Evolutionary conservation across 1,139 yeast genomes (phyloP), one percentile per base, ranked within the genome.

Genomic region (Geotrichum fermentans): DNA sequence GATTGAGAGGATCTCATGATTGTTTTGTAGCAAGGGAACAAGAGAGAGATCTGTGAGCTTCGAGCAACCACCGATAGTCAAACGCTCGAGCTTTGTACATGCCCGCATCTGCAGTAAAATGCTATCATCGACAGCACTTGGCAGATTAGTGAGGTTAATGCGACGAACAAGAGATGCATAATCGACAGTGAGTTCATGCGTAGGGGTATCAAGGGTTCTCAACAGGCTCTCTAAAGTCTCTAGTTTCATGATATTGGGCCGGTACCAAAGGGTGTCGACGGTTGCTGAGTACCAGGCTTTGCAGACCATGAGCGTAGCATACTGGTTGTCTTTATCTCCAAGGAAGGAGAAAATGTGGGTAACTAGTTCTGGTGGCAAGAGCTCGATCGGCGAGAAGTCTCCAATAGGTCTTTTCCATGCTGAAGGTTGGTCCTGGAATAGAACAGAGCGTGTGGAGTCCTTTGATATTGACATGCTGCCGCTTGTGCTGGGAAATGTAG

Each of bases 261-360:
- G 77, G 63, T 87, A 86, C 95, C 97, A 90, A 37, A 90, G 71
- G 49, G 84, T 74, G 61, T 88, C 96, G 14, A 89, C 80, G 18
- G 88, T 81, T 43, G 87, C 72, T 56, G 80, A 79, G 28, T 90
- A 88, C 84, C 96, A 89, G 55, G 82, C 78, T 57, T 79, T 79
- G 65, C 96, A 89, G 8, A 89, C 94, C 1, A 89, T 74, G 53
- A 88, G 70, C 38, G 88, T 71, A 13, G 82, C 73, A 53, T 80
- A 80, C 57, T 85, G 73, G 63, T 89, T 96, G 1, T 72, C 61
- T 55, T 75, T 77, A 45, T 83, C 72, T 41, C 78, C 81, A 46
- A 88, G 70, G 57, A 80, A 77, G 52, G 83, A 80, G 57, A 87
- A 80, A 6, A 90, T 79, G 55, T 82, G 77, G 47, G 83, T 73